phyloP scores from a whole-genome alignment of 495 filamentous ascomycete species.

The Penicillium odoratum region DNA sequence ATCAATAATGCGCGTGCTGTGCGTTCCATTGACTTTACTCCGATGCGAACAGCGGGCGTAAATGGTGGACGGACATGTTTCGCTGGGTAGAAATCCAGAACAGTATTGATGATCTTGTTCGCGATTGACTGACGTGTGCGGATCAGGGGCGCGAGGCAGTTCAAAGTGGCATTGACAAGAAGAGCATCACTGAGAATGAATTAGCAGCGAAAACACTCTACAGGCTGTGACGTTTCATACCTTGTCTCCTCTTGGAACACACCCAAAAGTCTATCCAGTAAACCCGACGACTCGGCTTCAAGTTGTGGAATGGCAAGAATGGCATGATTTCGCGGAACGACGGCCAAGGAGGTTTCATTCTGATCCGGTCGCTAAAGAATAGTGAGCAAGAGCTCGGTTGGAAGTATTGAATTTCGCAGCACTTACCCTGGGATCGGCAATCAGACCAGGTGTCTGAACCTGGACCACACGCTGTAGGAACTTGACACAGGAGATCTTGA shows the following conservation, averaged over 20 bases:
- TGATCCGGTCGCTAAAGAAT: conserved; percentile 67
- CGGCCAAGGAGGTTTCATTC: conserved; percentile 81
- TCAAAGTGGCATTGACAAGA: conserved; percentile 89
- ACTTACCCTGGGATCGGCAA: conserved; percentile 82
- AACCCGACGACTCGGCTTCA: conserved; percentile 86
- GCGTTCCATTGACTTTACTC: conserved; percentile 89
- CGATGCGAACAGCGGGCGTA: conserved; percentile 74
- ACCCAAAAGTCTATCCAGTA: conserved; percentile 86
- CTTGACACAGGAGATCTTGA: conserved; percentile 94
- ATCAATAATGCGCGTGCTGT: conserved; percentile 80
- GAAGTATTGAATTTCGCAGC: conserved; percentile 3
- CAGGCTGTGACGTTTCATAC: conserved; percentile 38
- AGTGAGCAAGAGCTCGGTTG: conserved; percentile 22
- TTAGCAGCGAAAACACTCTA: background rate
- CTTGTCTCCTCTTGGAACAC: conserved; percentile 82
- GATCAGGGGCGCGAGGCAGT: conserved; percentile 77
- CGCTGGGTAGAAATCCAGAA: conserved; percentile 91
- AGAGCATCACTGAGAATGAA: conserved; percentile 69
- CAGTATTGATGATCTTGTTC: conserved; percentile 77
- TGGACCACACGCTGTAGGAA: conserved; percentile 92
- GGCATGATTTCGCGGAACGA: conserved; percentile 81
- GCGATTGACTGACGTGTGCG: conserved; percentile 77
- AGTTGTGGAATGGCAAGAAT: conserved; percentile 73
- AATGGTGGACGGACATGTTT: conserved; percentile 73
- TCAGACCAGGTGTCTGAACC: conserved; percentile 80